These are phyloP conservation scores for Firmiana major DNA, from an alignment of 345 rosid genomes.

Conservation along the genomic window DNA sequence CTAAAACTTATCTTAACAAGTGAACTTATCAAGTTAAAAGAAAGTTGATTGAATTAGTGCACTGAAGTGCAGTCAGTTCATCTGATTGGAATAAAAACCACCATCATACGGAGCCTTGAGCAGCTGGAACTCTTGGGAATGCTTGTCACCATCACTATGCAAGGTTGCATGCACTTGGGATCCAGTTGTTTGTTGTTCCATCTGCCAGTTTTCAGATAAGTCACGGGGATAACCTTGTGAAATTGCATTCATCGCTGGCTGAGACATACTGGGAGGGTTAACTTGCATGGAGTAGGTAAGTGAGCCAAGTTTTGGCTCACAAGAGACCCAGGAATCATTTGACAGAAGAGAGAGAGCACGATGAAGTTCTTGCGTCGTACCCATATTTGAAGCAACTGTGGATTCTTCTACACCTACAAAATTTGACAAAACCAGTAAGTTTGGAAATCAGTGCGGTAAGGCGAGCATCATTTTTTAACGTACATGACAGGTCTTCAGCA, in stretches of 20 bases:
- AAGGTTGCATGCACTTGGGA: slow-evolving; percentile 26
- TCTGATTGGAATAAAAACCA: slow-evolving; percentile 39
- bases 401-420: slow-evolving; percentile 57
- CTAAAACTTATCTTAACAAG: slow-evolving; percentile 1
- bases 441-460: slow-evolving; percentile 1
- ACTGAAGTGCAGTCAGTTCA: slow-evolving; percentile 43
- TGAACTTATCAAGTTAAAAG: background rate
- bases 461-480: background rate
- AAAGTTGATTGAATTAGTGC: slow-evolving; percentile 9
- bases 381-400: slow-evolving; percentile 48
- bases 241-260: slow-evolving; percentile 23
- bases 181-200: slow-evolving; percentile 28
- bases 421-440: slow-evolving; percentile 8
- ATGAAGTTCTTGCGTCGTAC: slow-evolving; percentile 57
- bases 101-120: slow-evolving; percentile 33
- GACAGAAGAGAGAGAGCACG: slow-evolving; percentile 99
- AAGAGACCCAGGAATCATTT: slow-evolving; percentile 55
- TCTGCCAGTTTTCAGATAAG: slow-evolving; percentile 41
- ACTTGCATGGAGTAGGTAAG: slow-evolving; percentile 32
- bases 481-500: background rate
- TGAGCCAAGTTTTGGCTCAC: slow-evolving; percentile 46
- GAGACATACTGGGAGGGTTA: slow-evolving; percentile 27
- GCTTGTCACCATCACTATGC: slow-evolving; percentile 30
- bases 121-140: slow-evolving; percentile 43
- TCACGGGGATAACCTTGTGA: slow-evolving; percentile 28